phyloP scores from a whole-genome alignment of 257 asterid species.

The Buddleja alternifolia region DNA sequence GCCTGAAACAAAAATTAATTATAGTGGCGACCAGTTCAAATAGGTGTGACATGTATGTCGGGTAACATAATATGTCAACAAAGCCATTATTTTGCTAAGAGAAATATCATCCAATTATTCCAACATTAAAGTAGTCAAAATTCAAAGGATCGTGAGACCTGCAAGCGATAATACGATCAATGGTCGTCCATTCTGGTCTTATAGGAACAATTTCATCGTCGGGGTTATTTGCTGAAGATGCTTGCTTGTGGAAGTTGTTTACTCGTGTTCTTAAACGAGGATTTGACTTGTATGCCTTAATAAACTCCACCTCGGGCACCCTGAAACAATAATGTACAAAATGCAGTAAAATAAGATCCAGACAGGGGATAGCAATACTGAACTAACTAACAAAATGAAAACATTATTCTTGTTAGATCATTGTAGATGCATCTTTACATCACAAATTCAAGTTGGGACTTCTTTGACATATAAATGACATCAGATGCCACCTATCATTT shows the following conservation, averaged over 20 bases:
- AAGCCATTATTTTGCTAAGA: constrained; percentile 23
- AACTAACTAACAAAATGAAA: constrained; percentile 19
- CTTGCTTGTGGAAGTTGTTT: constrained; percentile 76
- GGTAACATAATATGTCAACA: constrained; percentile 26
- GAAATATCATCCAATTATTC: neutral
- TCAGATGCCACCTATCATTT: constrained; percentile 18
- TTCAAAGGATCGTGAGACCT: constrained; percentile 50
- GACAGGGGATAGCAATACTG: constrained; percentile 14
- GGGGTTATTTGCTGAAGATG: constrained; percentile 63
- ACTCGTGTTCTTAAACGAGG: constrained; percentile 90
- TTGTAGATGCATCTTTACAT: constrained; percentile 24
- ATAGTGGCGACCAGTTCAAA: constrained; percentile 11
- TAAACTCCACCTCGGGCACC: constrained; percentile 90
- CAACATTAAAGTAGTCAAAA: constrained; percentile 1
- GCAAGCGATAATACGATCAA: constrained; percentile 88
- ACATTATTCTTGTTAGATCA: neutral
- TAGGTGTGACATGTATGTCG: constrained; percentile 11
- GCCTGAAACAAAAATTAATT: constrained; percentile 3
- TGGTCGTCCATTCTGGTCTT: constrained; percentile 96
- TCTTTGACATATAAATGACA: constrained; percentile 20
- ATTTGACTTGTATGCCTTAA: constrained; percentile 85
- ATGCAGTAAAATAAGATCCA: constrained; percentile 21
- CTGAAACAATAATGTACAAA: constrained; percentile 47
- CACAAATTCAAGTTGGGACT: constrained; percentile 23
- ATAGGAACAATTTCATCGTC: constrained; percentile 85